Percentiles rank a stretch among this genome's conserved stretches.
These are phyloP conservation scores for Geranium brycei DNA, from an alignment of 345 rosid species.

Conservation along the genomic window DNA sequence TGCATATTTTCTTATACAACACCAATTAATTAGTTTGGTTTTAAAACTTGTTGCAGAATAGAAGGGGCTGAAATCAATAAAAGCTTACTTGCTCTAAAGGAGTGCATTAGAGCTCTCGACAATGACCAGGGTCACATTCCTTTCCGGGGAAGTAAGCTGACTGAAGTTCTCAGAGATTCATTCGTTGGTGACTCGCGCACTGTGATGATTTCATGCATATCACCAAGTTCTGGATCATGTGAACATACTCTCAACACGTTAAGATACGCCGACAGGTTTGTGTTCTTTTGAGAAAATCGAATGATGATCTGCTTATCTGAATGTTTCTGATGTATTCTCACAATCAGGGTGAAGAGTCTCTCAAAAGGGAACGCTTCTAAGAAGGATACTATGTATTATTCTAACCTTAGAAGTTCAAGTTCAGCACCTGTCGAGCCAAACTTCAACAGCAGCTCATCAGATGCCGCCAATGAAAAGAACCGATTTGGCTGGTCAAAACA, in stretches of 20 bases:
- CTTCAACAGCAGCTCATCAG: conserved; percentile 19
- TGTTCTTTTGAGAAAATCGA: neutral
- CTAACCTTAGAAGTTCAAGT: conserved; percentile 38
- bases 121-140: conserved; percentile 61
- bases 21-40: neutral
- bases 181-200: conserved; percentile 60
- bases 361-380: conserved; percentile 39
- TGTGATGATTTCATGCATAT: conserved; percentile 60
- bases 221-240: conserved; percentile 62
- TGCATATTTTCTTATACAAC: too few species aligned
- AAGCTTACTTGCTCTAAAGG: conserved; percentile 54
- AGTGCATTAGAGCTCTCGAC: conserved; percentile 61
- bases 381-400: conserved; percentile 28
- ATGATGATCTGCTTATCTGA: neutral
- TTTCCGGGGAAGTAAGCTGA: conserved; percentile 57
- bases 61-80: conserved; percentile 65
- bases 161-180: conserved; percentile 66
- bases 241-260: conserved; percentile 59
- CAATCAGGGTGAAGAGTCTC: conserved; percentile 53
- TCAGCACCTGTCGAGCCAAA: conserved; percentile 20
- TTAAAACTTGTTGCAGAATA: conserved; percentile 24
- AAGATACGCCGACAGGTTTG: conserved; percentile 59
- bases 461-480: conserved; percentile 25
- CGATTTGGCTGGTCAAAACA: conserved; percentile 31
- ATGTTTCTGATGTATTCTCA: conserved; percentile 10